A percentile compares a stretch with the other conserved stretches of the same genome.
Conservation (phyloP, 176 grass and related monocot species). For the Calamus simplicifolius region DNA sequence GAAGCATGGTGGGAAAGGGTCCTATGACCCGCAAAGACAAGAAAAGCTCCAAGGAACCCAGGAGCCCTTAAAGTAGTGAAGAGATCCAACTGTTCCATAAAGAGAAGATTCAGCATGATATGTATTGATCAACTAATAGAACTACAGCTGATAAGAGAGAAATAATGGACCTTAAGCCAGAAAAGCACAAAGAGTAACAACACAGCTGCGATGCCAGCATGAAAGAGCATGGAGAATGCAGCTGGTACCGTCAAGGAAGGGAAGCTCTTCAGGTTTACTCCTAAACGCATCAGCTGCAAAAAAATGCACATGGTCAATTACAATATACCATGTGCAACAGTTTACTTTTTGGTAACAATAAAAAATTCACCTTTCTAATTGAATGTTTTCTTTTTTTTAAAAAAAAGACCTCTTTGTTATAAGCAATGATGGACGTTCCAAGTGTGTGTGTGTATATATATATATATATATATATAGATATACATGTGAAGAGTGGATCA, state of each 20-base stretch:
- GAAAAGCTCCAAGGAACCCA: conserved; percentile 46
- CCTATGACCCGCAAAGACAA: conserved; percentile 78
- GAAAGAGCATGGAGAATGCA: conserved; percentile 62
- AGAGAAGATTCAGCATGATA: background rate
- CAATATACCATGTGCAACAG: too few relatives aligned
- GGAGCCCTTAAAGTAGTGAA: conserved; percentile 86
- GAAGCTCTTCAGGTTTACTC: conserved; percentile 89
- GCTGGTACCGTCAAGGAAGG: conserved; percentile 50
- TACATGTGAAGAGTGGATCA: too few relatives aligned
- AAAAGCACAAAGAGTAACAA: conserved; percentile 89
- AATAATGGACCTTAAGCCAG: conserved; percentile 70
- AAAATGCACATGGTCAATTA: background rate
- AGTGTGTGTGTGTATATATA: too few relatives aligned
- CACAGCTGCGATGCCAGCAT: conserved; percentile 67
- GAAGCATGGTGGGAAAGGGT: conserved; percentile 60
- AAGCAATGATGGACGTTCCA: too few relatives aligned
- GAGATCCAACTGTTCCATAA: conserved; percentile 74
- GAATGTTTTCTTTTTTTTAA: too few relatives aligned
- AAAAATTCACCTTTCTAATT: too few relatives aligned
- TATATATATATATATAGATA: too few relatives aligned
- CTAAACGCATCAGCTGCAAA: conserved; percentile 54
- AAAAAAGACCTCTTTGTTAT: too few relatives aligned
- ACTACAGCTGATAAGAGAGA: background rate
- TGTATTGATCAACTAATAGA: too few relatives aligned
- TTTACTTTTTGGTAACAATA: too few relatives aligned